Evolutionary conservation across 2,329 filamentous ascomycete species (phyloP), one percentile per base, ranked within the genome.

Genomic region (Colletotrichum eleusines): DNA sequence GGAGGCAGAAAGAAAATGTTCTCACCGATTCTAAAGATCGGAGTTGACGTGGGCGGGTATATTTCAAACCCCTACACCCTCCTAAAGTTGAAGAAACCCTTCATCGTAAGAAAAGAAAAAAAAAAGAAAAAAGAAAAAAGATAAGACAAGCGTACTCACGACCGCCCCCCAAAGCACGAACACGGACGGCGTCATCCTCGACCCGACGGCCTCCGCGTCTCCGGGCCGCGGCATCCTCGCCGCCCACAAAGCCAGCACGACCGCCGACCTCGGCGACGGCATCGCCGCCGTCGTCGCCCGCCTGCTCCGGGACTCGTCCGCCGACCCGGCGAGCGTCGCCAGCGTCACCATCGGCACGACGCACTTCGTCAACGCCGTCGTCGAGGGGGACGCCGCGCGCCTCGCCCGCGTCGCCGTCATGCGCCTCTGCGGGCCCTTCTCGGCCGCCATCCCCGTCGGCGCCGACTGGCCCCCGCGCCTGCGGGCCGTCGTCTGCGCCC

Each of bases 361-460:
- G 0, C 87, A 89, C 71, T 89, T 89, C 73, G 82, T 89, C 75
- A 89, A 89, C 70, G 87, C 87, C 7, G 84, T 89, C 5, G 80
- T 89, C 1, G 86, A 89, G 75, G 79, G 83, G 55, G 87, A 89
- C 72, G 79, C 79, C 12, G 74, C 80, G 2, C 81, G 85, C 2
- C 76, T 89, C 5, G 81, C 82, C 18, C 80, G 77, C 5, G 86
- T 89, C 8, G 87, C 86, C 1, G 86, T 89, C 3, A 74, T 89
- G 20, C 83, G 87, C 3, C 81, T 89, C 2, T 87, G 84, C 58
- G 85, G 86, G 0, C 85, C 85, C 0, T 89, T 86, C 71, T 84
- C 84, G 2, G 83, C 85, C 69, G 81, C 86, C 59, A 81, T 81
- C 0, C 83, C 84, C 8, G 84, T 84, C 0, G 86, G 84, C 61